Evolutionary conservation across 2,329 filamentous ascomycete genomes (phyloP), one percentile per base, ranked within the genome.

Genomic region (Phialophora expanda): DNA sequence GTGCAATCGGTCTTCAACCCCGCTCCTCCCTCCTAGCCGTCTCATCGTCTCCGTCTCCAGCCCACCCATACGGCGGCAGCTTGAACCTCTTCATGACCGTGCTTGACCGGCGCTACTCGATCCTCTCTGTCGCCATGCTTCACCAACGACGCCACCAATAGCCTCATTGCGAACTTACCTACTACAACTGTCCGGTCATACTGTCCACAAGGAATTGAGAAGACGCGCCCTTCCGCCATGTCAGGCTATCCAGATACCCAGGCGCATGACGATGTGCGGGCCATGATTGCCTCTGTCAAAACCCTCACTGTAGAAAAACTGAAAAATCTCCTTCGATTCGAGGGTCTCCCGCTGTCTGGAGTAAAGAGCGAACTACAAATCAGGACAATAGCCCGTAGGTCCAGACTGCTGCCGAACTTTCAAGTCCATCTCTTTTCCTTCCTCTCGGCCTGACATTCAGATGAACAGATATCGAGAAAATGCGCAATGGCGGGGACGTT

Each of bases 291-390:
- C 59, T 77, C 81, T 69, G 78, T 85, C 56, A 87, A 86, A 74
- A 83, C 79, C 8, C 77, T 89, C 60, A 80, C 87, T 62, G 88
- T 87, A 74, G 81, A 81, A 66, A 88, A 93, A 73, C 85, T 97
- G 56, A 91, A 92, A 73, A 84, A 84, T 60, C 89, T 98, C 70
- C 90, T 94, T 75, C 85, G 87, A 69, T 82, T 86, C 67, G 91
- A 96, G 79, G 86, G 88, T 55, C 82, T 96, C 41, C 85, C 87
- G 70, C 90, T 91, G 67, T 91, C 89, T 30, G 95, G 95, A 22
- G 89, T 95, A 74, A 99, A 99, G 82, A 87, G 88, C 38, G 86
- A 90, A 50, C 82, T 98, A 66, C 93, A 97, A 78, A 81, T 82
- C 65, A 89, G 94, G 73, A 90, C 97, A 67, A 86, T 90, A 69